Percentiles rank a stretch among this genome's conserved stretches.
These are phyloP conservation scores for Crithidia fasciculata DNA, from an alignment of 208 protist genomes.

Conservation along the genomic window DNA sequence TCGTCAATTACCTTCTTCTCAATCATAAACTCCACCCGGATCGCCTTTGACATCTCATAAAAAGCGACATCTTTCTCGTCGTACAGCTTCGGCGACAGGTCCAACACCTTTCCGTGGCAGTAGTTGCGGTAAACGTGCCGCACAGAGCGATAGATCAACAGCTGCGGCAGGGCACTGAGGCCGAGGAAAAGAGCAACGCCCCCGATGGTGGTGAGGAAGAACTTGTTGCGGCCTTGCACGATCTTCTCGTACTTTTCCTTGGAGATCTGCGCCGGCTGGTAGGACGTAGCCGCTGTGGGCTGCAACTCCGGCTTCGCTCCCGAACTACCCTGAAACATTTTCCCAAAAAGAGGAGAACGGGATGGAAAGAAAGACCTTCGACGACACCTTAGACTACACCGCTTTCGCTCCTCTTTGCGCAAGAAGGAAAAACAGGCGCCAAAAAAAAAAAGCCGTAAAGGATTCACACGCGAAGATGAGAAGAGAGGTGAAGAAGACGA, in stretches of 20 bases:
- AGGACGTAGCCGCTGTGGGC: constrained; percentile 24
- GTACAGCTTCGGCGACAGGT: constrained; percentile 83
- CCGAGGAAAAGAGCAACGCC: constrained; percentile 45
- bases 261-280: constrained; percentile 58
- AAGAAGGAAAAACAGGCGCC: background rate
- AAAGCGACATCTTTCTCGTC: constrained; percentile 69
- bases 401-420: background rate
- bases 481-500: too few relatives aligned
- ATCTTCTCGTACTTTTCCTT: constrained; percentile 84
- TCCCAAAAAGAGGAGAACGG: background rate
- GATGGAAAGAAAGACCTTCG: background rate
- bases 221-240: constrained; percentile 66
- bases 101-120: constrained; percentile 71
- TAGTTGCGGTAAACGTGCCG: constrained; percentile 50
- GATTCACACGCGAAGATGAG: too few relatives aligned
- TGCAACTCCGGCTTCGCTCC: constrained; percentile 27
- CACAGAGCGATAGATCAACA: constrained; percentile 62
- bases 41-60: constrained; percentile 77
- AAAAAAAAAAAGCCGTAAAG: constrained; percentile 5
- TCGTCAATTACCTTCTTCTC: constrained; percentile 74
- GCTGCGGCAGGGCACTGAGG: constrained; percentile 54
- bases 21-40: constrained; percentile 81
- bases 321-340: constrained; percentile 20
- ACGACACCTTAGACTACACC: too few relatives aligned
- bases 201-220: constrained; percentile 58